These are phyloP conservation scores for Pseudocercospora cruenta DNA, from an alignment of 2,329 filamentous ascomycete genomes.

Conservation along the genomic window DNA sequence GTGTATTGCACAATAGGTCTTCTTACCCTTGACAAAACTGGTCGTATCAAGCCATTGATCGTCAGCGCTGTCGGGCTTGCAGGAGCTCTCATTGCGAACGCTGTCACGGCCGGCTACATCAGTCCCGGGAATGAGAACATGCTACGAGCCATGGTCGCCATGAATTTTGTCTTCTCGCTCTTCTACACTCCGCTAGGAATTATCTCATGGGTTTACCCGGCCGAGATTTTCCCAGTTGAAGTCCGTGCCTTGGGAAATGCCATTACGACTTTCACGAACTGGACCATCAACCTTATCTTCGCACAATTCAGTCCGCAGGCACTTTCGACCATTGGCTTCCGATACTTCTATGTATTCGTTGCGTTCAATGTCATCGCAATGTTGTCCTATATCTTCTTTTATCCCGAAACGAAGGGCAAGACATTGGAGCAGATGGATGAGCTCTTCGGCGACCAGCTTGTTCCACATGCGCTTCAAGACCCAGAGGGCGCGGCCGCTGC, in stretches of 20 bases:
- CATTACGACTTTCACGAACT: conserved; percentile 51
- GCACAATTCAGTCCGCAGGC: conserved; percentile 55
- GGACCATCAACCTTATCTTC: conserved; percentile 53
- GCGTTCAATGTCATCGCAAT: conserved; percentile 50
- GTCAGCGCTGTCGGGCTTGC: conserved; percentile 42
- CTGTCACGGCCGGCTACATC: conserved; percentile 45
- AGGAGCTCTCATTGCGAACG: conserved; percentile 45
- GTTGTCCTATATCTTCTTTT: conserved; percentile 50
- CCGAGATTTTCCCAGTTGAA: not conserved
- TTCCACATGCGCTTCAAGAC: conserved; percentile 43
- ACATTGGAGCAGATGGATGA: conserved; percentile 37
- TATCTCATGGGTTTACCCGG: conserved; percentile 49
- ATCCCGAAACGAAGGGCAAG: conserved; percentile 61
- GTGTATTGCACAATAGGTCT: conserved; percentile 30
- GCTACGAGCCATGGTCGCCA: conserved; percentile 50
- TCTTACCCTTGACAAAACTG: conserved; percentile 44
- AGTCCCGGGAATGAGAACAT: conserved; percentile 39
- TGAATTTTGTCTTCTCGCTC: conserved; percentile 53
- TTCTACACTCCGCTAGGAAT: conserved; percentile 51
- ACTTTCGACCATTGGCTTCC: conserved; percentile 48
- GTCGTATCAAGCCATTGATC: conserved; percentile 53
- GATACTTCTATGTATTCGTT: conserved; percentile 56
- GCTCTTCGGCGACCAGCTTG: conserved; percentile 38
- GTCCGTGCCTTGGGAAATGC: conserved; percentile 49
- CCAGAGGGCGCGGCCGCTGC: conserved; percentile 23